Percentiles rank a stretch among this genome's conserved stretches.
Evolutionary conservation across 192 early-diverging fungal species (phyloP).

Genomic region (Phlyctochytrium arcticum): DNA sequence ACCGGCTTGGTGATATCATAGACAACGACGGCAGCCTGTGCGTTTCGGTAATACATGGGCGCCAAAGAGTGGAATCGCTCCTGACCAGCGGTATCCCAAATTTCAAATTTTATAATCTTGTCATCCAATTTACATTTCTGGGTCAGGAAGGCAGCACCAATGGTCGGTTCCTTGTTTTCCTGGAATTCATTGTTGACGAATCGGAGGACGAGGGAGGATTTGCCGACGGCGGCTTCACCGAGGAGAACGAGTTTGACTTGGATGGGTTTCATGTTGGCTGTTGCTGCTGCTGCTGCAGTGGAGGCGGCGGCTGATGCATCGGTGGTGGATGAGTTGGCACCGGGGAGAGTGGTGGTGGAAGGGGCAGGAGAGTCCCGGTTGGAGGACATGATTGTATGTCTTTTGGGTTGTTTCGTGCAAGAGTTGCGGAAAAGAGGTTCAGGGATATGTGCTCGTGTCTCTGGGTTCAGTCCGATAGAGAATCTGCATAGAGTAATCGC

Average conservation of each 20-base stretch:
- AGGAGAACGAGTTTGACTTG: constrained; percentile 98
- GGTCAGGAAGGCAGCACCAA: constrained; percentile 79
- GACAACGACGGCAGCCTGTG: constrained; percentile 93
- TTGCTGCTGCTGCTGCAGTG: constrained; percentile 7
- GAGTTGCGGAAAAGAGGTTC: too few species aligned
- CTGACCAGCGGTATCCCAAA: constrained; percentile 92
- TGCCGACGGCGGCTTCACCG: constrained; percentile 95
- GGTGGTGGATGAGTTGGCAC: too few species aligned
- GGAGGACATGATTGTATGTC: too few species aligned
- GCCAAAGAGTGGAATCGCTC: constrained; percentile 94
- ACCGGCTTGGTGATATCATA: constrained; percentile 89
- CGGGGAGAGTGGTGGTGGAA: too few species aligned
- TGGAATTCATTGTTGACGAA: constrained; percentile 94
- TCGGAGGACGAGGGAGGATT: constrained; percentile 90
- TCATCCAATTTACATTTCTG: constrained; percentile 93
- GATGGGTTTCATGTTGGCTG: constrained; percentile 64
- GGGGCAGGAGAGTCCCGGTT: too few species aligned
- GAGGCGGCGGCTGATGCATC: constrained; percentile 4
- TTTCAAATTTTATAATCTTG: constrained; percentile 90
- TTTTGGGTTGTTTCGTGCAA: too few species aligned
- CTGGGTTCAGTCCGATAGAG: too few species aligned
- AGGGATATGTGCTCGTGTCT: too few species aligned
- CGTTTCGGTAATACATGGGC: constrained; percentile 97
- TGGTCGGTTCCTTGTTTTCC: constrained; percentile 97
- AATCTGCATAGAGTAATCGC: too few species aligned